Evolutionary conservation across 768 basidiomycete genomes (phyloP).

Genomic region (Macrocybe gigantea): DNA sequence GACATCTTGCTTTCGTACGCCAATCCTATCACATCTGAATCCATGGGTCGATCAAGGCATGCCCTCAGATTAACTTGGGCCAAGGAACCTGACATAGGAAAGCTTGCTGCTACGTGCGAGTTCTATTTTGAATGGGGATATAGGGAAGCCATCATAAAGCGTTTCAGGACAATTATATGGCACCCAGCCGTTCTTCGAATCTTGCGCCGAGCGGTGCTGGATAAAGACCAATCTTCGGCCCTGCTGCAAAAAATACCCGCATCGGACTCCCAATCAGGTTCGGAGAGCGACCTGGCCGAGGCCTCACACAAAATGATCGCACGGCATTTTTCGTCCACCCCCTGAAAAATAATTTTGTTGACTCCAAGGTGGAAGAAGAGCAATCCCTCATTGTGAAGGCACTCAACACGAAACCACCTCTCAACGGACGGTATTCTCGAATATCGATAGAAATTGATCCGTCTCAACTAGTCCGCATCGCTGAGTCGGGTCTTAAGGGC

Average conservation of each 20-base stretch:
- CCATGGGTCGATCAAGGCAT: slow-evolving; percentile 34
- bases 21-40: slow-evolving; percentile 70
- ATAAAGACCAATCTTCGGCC: slow-evolving; percentile 28
- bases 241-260: slow-evolving; percentile 11
- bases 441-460: slow-evolving; percentile 79
- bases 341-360: slow-evolving; percentile 17
- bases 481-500: slow-evolving; percentile 63
- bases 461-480: slow-evolving; percentile 53
- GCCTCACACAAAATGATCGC: slow-evolving; percentile 47
- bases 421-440: slow-evolving; percentile 71
- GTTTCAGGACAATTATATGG: slow-evolving; percentile 83
- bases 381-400: slow-evolving; percentile 54
- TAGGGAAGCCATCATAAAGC: slow-evolving; percentile 73
- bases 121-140: slow-evolving; percentile 92
- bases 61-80: slow-evolving; percentile 36
- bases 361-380: slow-evolving; percentile 29
- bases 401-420: slow-evolving; percentile 56
- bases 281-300: slow-evolving; percentile 30
- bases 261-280: slow-evolving; percentile 35
- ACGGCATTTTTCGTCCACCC: slow-evolving; percentile 44
- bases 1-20: slow-evolving; percentile 76
- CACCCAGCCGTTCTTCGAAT: slow-evolving; percentile 65
- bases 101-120: slow-evolving; percentile 77
- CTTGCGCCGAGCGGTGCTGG: slow-evolving; percentile 57
- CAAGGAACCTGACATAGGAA: slow-evolving; percentile 62